These are phyloP conservation scores for Monilinia laxa DNA, from an alignment of 2,329 filamentous ascomycete species.

Conservation along the genomic window DNA sequence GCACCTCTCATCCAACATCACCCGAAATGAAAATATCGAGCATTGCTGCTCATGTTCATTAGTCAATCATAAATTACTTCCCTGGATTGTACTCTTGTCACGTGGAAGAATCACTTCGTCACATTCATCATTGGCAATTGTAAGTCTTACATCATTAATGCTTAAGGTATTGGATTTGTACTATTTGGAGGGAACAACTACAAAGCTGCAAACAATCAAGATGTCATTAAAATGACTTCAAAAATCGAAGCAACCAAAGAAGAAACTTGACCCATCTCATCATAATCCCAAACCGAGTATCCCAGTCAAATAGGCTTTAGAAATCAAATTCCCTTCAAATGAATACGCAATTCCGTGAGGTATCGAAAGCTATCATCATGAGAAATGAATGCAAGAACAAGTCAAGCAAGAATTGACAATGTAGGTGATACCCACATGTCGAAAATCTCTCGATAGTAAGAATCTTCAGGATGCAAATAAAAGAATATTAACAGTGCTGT, in stretches of 20 bases:
- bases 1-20: neutral
- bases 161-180: conserved; percentile 13
- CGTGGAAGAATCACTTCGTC: neutral
- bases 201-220: conserved; percentile 16
- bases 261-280: conserved; percentile 18
- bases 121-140: neutral
- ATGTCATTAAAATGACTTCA: conserved; percentile 14
- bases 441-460: conserved; percentile 8
- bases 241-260: conserved; percentile 13
- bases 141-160: neutral
- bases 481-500: conserved; percentile 19
- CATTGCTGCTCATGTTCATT: neutral
- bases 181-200: conserved; percentile 19
- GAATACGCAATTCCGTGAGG: neutral
- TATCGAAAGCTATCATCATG: conserved; percentile 6
- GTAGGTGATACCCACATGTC: neutral
- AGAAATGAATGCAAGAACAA: conserved; percentile 21
- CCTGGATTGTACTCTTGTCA: neutral
- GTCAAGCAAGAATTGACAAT: neutral
- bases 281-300: conserved; percentile 17
- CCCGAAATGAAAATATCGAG: neutral
- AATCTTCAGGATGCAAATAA: neutral
- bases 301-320: neutral
- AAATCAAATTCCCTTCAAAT: conserved; percentile 8
- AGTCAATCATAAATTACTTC: too few relatives aligned